phyloP scores from a whole-genome alignment of 2,329 filamentous ascomycete species.

The Cephalotrichum gorgonifer region DNA sequence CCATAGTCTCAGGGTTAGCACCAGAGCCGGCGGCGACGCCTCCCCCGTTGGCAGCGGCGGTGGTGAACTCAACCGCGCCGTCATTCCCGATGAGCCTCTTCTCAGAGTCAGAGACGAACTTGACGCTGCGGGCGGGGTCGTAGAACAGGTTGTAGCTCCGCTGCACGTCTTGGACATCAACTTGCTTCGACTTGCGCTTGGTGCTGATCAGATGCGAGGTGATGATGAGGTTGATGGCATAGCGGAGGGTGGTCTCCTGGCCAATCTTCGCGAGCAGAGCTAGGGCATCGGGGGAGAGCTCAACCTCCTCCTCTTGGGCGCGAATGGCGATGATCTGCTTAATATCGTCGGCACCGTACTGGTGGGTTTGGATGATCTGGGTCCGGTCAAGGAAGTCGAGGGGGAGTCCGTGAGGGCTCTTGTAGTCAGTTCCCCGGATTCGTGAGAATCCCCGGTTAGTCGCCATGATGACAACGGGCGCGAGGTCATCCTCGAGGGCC shows the following conservation, averaged over 20 bases:
- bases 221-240: conserved; percentile 96
- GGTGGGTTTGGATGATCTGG: conserved; percentile 88
- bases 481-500: conserved; percentile 85
- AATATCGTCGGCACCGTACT: conserved; percentile 76
- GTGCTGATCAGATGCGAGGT: conserved; percentile 80
- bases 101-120: conserved; percentile 84
- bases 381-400: conserved; percentile 94
- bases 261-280: conserved; percentile 94
- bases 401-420: conserved; percentile 84
- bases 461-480: conserved; percentile 98
- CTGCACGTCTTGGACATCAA: conserved; percentile 81
- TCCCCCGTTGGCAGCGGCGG: background rate
- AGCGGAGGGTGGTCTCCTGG: conserved; percentile 80
- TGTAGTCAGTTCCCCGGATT: conserved; percentile 89
- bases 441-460: conserved; percentile 88
- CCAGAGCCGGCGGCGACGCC: background rate
- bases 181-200: conserved; percentile 77
- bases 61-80: conserved; percentile 64
- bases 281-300: conserved; percentile 79
- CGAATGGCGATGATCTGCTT: conserved; percentile 86
- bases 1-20: conserved; percentile 27
- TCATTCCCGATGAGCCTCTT: conserved; percentile 85
- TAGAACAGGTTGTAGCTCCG: conserved; percentile 92
- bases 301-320: conserved; percentile 92
- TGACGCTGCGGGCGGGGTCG: conserved; percentile 76